Conservation (phyloP, 176 grass and related monocot species). For the Avena atlantica region DNA sequence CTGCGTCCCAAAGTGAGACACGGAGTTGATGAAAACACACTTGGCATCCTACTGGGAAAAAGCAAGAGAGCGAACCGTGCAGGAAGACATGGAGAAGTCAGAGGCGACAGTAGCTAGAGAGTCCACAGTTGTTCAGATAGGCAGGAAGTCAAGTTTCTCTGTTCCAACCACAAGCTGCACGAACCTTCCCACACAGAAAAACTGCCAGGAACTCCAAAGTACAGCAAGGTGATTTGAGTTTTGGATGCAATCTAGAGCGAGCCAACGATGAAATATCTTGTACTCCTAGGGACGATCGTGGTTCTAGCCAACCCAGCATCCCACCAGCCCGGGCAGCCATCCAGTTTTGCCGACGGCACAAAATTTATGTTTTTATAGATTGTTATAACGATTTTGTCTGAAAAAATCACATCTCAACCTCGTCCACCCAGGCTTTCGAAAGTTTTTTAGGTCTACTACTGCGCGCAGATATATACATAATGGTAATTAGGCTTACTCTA, state of each 20-base stretch:
- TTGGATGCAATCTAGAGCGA: too few species aligned
- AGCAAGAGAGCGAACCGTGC: background rate
- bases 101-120: background rate
- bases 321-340: too few species aligned
- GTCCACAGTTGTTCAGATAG: background rate
- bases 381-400: too few species aligned
- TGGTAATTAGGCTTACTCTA: background rate
- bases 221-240: background rate
- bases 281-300: too few species aligned
- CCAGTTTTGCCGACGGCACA: too few species aligned
- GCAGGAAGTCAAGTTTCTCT: background rate
- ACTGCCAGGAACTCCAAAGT: background rate
- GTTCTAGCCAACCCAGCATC: too few species aligned
- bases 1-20: constrained; percentile 45
- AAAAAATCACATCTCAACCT: too few species aligned
- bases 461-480: background rate
- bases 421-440: too few species aligned
- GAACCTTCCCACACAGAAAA: constrained; percentile 38
- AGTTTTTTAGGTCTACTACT: too few species aligned
- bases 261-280: too few species aligned
- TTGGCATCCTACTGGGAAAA: background rate
- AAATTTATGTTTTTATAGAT: too few species aligned
- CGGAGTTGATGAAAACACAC: constrained; percentile 12
- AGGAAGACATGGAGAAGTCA: constrained; percentile 38
- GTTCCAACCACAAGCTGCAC: constrained; percentile 30